Evolutionary conservation across 2,329 filamentous ascomycete genomes (phyloP), one percentile per base, ranked within the genome.

Genomic region (Cytospora chrysosperma): DNA sequence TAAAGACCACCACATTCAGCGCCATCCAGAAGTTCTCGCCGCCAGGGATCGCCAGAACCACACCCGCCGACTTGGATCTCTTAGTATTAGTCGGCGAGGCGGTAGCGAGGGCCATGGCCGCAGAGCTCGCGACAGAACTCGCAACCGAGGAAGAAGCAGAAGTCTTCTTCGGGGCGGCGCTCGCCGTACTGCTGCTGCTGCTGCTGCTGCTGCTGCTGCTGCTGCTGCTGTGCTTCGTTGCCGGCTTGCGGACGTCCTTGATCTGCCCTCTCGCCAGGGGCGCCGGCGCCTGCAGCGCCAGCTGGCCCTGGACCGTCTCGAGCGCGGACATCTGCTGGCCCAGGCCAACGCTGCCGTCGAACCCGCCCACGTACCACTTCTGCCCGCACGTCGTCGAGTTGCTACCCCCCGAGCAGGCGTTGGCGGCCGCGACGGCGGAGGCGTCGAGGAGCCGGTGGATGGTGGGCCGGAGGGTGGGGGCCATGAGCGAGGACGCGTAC

Each of bases 301-400:
- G 74, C 3, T 88, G 75, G 3, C 85, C 85, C 71, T 89, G 86
- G 19, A 89, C 77, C 1, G 81, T 79, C 75, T 89, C 87, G 56
- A 89, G 79, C 1, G 85, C 87, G 61, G 81, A 83, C 84, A 89
- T 86, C 71, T 88, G 82, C 73, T 88, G 84, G 5, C 87, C 87
- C 7, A 88, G 77, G 2, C 86, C 85, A 0, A 76, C 72, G 27
- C 73, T 76, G 43, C 79, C 81, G 69, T 89, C 87, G 65, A 79
- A 87, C 1, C 78, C 81, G 47, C 80, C 81, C 1, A 78, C 75
- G 65, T 86, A 88, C 87, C 87, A 90, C 71, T 81, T 83, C 70
- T 84, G 77, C n/a, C 87, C 86, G 69, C 87, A 90, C 21, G 79
- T 77, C 2, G 78, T 79, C 5, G 81, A 80, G 65, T 78, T 76